phyloP scores from a whole-genome alignment of 352 stramenopile genomes.

The Phytophthora pluvialis region DNA sequence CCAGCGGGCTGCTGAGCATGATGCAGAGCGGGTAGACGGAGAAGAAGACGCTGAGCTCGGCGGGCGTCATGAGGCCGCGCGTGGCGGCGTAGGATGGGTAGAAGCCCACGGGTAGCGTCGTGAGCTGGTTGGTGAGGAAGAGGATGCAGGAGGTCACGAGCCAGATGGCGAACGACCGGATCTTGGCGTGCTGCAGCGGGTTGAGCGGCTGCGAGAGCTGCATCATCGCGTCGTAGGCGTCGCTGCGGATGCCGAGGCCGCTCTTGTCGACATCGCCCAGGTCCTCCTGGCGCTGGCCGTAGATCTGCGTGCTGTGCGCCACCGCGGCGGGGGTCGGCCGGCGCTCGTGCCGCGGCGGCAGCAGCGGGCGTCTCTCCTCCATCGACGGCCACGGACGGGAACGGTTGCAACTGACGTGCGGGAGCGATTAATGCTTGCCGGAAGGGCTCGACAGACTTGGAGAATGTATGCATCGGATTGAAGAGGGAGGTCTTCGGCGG shows the following conservation, averaged over 20 bases:
- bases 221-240: slow-evolving; percentile 65
- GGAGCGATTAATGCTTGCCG: neutral
- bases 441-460: neutral
- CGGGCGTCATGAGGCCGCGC: slow-evolving; percentile 49
- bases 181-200: slow-evolving; percentile 49
- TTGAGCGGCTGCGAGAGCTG: slow-evolving; percentile 63
- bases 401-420: slow-evolving; percentile 2
- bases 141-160: slow-evolving; percentile 55
- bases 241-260: slow-evolving; percentile 41
- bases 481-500: neutral
- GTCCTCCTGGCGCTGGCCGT: slow-evolving; percentile 21
- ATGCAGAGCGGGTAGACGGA: slow-evolving; percentile 76
- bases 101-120: slow-evolving; percentile 77
- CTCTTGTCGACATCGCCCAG: slow-evolving; percentile 43
- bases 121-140: slow-evolving; percentile 80
- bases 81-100: slow-evolving; percentile 65
- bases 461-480: slow-evolving; percentile 10
- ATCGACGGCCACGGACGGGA: slow-evolving; percentile 5
- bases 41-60: slow-evolving; percentile 73
- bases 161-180: slow-evolving; percentile 57
- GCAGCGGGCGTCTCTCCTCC: slow-evolving; percentile 35
- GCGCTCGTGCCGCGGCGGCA: slow-evolving; percentile 16
- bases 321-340: slow-evolving; percentile 14
- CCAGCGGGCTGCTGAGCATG: slow-evolving; percentile 74
- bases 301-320: slow-evolving; percentile 17